Percentiles rank a stretch among this genome's conserved stretches.
phyloP scores from a whole-genome alignment of 1,284 basidiomycete species.

The Kwoniella shivajii region DNA sequence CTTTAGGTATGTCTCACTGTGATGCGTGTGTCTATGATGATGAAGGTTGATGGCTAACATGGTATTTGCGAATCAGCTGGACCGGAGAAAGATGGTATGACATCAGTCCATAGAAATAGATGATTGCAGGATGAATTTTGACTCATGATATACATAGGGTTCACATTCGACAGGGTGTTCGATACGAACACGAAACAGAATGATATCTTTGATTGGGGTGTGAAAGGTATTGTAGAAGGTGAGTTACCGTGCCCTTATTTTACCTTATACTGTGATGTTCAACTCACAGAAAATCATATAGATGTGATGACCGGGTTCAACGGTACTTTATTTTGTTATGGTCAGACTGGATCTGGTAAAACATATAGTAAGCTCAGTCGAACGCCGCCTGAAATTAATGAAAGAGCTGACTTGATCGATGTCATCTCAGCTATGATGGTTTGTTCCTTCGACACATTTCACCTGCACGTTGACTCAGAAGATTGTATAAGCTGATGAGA shows the following conservation, averaged over 20 bases:
- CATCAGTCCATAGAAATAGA: not conserved
- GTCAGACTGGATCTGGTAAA: conserved; percentile 97
- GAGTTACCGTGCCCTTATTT: conserved; percentile 6
- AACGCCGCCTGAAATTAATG: not conserved
- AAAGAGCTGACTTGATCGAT: not conserved
- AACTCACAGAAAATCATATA: conserved; percentile 47
- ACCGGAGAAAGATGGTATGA: conserved; percentile 53
- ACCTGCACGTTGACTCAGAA: conserved; percentile 2
- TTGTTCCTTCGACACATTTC: not conserved
- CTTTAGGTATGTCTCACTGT: conserved; percentile 60
- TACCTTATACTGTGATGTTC: too few species aligned
- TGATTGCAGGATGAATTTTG: too few species aligned
- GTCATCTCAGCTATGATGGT: conserved; percentile 78
- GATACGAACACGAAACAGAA: conserved; percentile 87
- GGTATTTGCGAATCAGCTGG: conserved; percentile 38
- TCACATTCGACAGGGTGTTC: conserved; percentile 97
- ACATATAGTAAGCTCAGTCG: conserved; percentile 63
- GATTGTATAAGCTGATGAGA: not conserved
- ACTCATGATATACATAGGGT: conserved; percentile 60
- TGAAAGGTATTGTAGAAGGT: conserved; percentile 69
- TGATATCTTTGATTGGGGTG: conserved; percentile 98
- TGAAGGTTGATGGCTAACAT: conserved; percentile 4
- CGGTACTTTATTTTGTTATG: conserved; percentile 97
- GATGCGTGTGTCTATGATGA: not conserved
- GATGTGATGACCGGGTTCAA: conserved; percentile 99